Percentiles rank a stretch among this genome's conserved stretches.
These are phyloP conservation scores for Phlebiopsis flavidoalba DNA, from an alignment of 768 basidiomycete species.

Conservation along the genomic window DNA sequence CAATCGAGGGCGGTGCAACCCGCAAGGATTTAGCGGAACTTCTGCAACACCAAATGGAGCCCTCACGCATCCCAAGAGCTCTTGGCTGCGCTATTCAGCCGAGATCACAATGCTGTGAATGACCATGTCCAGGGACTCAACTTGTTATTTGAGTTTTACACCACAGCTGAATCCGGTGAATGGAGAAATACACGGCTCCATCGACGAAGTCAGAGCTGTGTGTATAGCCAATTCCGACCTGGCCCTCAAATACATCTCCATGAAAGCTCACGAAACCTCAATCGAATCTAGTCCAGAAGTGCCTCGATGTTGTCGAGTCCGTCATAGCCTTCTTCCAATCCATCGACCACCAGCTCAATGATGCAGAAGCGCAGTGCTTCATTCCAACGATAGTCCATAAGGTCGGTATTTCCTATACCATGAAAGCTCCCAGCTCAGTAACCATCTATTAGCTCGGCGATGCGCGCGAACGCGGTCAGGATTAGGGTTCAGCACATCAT, in stretches of 20 bases:
- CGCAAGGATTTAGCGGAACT: constrained; percentile 84
- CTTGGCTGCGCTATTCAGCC: constrained; percentile 78
- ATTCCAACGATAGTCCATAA: constrained; percentile 88
- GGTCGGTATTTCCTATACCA: constrained; percentile 35
- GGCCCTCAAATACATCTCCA: constrained; percentile 87
- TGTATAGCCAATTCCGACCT: constrained; percentile 88
- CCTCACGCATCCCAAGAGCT: constrained; percentile 74
- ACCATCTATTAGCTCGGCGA: constrained; percentile 73
- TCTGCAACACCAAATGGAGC: constrained; percentile 90
- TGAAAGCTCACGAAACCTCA: constrained; percentile 88
- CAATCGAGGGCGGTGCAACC: constrained; percentile 77
- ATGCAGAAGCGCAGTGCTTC: constrained; percentile 83
- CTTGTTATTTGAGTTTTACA: constrained; percentile 71
- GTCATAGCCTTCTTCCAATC: constrained; percentile 71
- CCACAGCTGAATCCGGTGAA: constrained; percentile 50
- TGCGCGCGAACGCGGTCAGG: constrained; percentile 77
- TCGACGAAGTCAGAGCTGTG: constrained; percentile 50
- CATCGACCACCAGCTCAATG: constrained; percentile 73
- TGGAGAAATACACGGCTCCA: constrained; percentile 42
- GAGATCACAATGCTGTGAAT: constrained; percentile 92
- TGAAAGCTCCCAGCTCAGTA: background rate
- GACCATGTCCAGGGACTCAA: constrained; percentile 81
- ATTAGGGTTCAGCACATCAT: constrained; percentile 79
- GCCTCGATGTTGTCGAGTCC: constrained; percentile 81
- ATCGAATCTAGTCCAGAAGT: constrained; percentile 82